Evolutionary conservation across 768 basidiomycete species (phyloP).

Genomic region (Suillus fuscotomentosus): DNA sequence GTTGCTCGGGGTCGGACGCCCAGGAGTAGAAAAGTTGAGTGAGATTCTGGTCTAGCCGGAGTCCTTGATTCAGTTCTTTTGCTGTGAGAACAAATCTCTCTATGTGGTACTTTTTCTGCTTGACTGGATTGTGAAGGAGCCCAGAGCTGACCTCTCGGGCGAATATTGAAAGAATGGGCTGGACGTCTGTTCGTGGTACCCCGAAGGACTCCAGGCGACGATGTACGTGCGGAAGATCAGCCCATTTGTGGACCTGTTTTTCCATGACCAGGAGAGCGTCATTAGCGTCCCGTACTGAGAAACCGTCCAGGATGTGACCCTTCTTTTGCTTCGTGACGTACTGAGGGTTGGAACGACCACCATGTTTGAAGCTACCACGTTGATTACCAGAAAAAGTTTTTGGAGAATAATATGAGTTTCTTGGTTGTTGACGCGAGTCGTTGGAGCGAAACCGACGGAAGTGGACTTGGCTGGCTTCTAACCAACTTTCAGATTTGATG

Average conservation of each 20-base stretch:
- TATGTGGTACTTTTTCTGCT: conserved; percentile 35
- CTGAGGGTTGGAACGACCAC: not conserved
- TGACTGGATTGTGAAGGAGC: conserved; percentile 15
- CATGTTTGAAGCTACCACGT: not conserved
- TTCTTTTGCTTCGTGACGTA: conserved; percentile 8
- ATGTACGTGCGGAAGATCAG: conserved; percentile 25
- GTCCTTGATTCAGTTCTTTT: conserved; percentile 21
- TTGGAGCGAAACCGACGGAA: conserved; percentile 18
- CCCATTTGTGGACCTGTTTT: conserved; percentile 40
- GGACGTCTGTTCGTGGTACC: conserved; percentile 38
- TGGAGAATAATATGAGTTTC: not conserved
- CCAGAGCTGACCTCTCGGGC: conserved; percentile 37
- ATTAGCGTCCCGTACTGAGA: not conserved
- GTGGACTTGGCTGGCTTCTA: conserved; percentile 18
- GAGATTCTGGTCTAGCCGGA: conserved; percentile 46
- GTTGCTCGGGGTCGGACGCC: conserved; percentile 39
- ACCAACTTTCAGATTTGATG: conserved; percentile 15
- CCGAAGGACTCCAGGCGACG: conserved; percentile 49
- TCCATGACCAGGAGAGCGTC: conserved; percentile 32
- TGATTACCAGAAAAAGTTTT: not conserved
- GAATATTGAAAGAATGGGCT: conserved; percentile 43
- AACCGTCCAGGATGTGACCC: not conserved
- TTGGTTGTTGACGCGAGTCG: not conserved
- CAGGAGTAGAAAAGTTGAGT: conserved; percentile 57
- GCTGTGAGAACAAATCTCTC: conserved; percentile 41